Conservation (phyloP, 768 basidiomycete species). For the Hortiboletus campestris region DNA sequence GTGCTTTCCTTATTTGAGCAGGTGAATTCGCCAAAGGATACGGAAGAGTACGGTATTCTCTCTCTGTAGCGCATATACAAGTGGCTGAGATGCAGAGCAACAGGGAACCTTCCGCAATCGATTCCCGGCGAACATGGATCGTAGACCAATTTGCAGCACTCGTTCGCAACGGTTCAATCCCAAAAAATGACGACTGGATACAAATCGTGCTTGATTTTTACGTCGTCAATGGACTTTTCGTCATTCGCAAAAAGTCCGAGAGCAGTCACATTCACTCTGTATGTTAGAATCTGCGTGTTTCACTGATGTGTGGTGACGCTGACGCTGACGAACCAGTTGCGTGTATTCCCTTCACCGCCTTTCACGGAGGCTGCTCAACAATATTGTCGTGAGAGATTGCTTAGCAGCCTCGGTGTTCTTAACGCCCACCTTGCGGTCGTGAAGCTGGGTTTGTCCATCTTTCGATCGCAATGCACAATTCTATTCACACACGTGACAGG, state of each 20-base stretch:
- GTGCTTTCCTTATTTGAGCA: constrained; percentile 68
- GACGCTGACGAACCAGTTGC: constrained; percentile 41
- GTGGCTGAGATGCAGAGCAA: constrained; percentile 12
- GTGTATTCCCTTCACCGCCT: constrained; percentile 56
- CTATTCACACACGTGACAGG: constrained; percentile 19
- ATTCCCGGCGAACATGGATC: constrained; percentile 73
- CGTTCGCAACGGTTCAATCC: constrained; percentile 74
- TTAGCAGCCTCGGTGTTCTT: constrained; percentile 73
- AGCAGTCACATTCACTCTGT: constrained; percentile 62
- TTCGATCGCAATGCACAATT: neutral
- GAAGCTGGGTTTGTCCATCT: constrained; percentile 45
- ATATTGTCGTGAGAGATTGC: constrained; percentile 65
- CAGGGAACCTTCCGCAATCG: constrained; percentile 48
- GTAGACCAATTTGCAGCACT: constrained; percentile 81
- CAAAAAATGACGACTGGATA: constrained; percentile 79
- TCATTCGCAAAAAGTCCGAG: constrained; percentile 67
- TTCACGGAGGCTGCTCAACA: constrained; percentile 72
- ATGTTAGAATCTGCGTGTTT: constrained; percentile 28
- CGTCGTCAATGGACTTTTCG: constrained; percentile 76
- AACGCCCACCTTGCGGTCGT: constrained; percentile 52
- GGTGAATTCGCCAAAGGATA: constrained; percentile 47
- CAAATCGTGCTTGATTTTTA: constrained; percentile 77
- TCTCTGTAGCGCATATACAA: neutral
- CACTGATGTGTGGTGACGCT: neutral
- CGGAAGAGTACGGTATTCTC: constrained; percentile 39